Percentiles rank a stretch among this genome's conserved stretches.
Conservation (phyloP, 23 red algal genomes). For the Gracilariopsis chorda region DNA sequence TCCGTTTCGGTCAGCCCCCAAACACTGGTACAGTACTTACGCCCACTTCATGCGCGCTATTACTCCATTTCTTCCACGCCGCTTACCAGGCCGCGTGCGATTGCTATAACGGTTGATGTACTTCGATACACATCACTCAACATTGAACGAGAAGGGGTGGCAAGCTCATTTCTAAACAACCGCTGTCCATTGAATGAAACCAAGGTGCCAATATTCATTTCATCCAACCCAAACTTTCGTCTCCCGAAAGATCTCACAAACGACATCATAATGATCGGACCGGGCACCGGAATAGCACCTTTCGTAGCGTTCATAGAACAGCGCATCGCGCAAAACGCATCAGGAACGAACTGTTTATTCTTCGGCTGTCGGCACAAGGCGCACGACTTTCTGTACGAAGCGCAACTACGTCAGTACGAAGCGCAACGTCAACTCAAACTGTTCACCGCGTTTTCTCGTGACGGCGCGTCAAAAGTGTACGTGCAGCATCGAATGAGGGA, state of each 20-base stretch:
- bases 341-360: slow-evolving; percentile 73
- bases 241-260: slow-evolving; percentile 42
- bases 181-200: not conserved
- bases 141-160: slow-evolving; percentile 59
- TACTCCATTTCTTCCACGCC: slow-evolving; percentile 96
- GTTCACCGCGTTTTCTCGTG: slow-evolving; percentile 89
- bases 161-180: slow-evolving; percentile 64
- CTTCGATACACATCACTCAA: slow-evolving; percentile 49
- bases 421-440: slow-evolving; percentile 49
- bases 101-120: slow-evolving; percentile 88
- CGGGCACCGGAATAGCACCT: slow-evolving; percentile 88
- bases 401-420: slow-evolving; percentile 28
- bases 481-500: slow-evolving; percentile 84
- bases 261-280: slow-evolving; percentile 95
- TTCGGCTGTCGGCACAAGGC: slow-evolving; percentile 86
- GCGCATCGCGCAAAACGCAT: slow-evolving; percentile 22
- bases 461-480: slow-evolving; percentile 68
- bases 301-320: slow-evolving; percentile 65
- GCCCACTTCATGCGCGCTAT: slow-evolving; percentile 81
- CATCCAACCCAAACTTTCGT: slow-evolving; percentile 74
- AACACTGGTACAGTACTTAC: slow-evolving; percentile 67
- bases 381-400: slow-evolving; percentile 88
- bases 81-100: slow-evolving; percentile 3
- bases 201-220: slow-evolving; percentile 50
- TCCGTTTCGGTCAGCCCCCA: slow-evolving; percentile 42